These are phyloP conservation scores for Phragmites australis DNA, from an alignment of 176 grass and related monocot genomes.

Conservation along the genomic window DNA sequence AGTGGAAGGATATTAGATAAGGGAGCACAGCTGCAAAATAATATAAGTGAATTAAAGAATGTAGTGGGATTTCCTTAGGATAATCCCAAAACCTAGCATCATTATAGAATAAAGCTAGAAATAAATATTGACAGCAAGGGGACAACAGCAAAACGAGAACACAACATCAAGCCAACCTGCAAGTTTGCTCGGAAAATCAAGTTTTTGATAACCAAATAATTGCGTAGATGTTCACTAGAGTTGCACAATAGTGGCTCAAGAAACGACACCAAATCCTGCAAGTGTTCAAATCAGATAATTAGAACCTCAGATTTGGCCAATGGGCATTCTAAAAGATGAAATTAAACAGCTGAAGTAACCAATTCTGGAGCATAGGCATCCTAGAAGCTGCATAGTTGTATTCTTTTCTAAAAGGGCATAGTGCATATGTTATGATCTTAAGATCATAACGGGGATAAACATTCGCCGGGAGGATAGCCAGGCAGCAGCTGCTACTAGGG, in stretches of 20 bases:
- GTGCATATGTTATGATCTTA: not conserved
- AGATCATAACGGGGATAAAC: too few relatives aligned
- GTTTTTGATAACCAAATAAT: constrained; percentile 89
- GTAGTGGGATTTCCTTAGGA: not conserved
- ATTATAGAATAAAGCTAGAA: not conserved
- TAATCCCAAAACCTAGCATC: not conserved
- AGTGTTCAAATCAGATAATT: constrained; percentile 35
- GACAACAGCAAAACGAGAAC: not conserved
- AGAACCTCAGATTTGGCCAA: not conserved
- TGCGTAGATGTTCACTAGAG: constrained; percentile 82
- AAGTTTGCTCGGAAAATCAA: constrained; percentile 78
- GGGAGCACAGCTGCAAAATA: not conserved
- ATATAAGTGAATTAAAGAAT: constrained; percentile 6
- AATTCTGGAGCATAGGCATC: constrained; percentile 9
- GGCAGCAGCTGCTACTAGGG: too few relatives aligned
- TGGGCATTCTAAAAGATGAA: constrained; percentile 26
- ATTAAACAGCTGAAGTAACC: constrained; percentile 36
- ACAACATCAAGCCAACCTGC: constrained; percentile 56
- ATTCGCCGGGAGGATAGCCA: too few relatives aligned
- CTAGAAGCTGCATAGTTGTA: not conserved
- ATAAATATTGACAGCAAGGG: not conserved
- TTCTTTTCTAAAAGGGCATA: constrained; percentile 1
- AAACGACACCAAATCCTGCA: constrained; percentile 89
- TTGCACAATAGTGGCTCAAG: constrained; percentile 85
- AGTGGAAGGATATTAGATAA: constrained; percentile 16